Base-by-base conservation (phyloP, 306 rosid genomes). In the Acmispon strigosus region DNA sequence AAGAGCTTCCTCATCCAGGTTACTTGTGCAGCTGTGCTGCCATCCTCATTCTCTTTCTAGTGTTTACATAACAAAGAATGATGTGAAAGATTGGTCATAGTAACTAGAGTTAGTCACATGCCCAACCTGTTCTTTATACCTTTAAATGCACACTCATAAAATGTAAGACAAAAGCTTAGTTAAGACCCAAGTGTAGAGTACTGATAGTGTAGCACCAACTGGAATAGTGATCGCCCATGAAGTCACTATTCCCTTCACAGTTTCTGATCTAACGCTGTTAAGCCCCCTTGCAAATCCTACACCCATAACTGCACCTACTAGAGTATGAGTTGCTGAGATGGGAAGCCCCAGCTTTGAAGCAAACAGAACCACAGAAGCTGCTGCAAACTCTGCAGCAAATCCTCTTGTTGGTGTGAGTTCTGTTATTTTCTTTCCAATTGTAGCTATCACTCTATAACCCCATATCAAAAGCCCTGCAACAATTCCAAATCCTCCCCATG, bases 281-380 rank as follows among this genome's bases (percentile, higher is more conserved):
- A 92, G 70, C 58, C 96, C 97, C 75, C 97, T 87, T 5, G 97
- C 97, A 59, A 92, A 89, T 13, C 97, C 97, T 4, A 92, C 97
- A 2, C 97, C 97, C 97, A 92, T 92, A 52, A 92, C 97, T 8
- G 97, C 97, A 47, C 97, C 96, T 2, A 89, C 97, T 43, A 92
- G 79, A 15, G 97, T 89, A 70, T 92, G 97, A 1, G 97, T 89
- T 54, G 92, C 96, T 5, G 97, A 89, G 71, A 92, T 92, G 2
- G 97, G 96, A 7, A 87, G 61, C 17, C 88, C 92, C 15, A 92
- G 83, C 74, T 88, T 88, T 7, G 98, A 92, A 13, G 96, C 98
- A 76, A 83, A 84, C 16, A 92, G 80, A 70, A 92, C 97, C 67
- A 92, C 96, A 10, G 88, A 89, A 18, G 98, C 96, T 1, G 96